These are phyloP conservation scores for Galerina marginata DNA, from an alignment of 768 basidiomycete species.

Conservation along the genomic window DNA sequence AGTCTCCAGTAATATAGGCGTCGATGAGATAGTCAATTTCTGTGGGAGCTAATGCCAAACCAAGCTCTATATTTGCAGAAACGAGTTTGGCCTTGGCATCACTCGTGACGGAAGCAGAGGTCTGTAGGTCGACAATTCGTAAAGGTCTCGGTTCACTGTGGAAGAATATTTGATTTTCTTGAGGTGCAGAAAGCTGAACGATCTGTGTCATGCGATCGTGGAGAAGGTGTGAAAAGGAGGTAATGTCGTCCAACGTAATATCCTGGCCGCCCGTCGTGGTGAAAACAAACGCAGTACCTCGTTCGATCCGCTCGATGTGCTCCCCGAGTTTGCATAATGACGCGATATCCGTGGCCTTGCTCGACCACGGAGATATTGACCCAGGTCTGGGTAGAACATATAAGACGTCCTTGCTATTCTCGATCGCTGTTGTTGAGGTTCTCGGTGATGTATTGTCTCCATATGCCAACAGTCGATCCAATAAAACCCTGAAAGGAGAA, in stretches of 20 bases:
- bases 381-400: conserved; percentile 87
- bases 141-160: conserved; percentile 72
- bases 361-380: conserved; percentile 98
- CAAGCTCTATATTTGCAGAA: conserved; percentile 81
- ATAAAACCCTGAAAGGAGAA: conserved; percentile 54
- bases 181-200: conserved; percentile 63
- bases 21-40: conserved; percentile 93
- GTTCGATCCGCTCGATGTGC: conserved; percentile 82
- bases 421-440: conserved; percentile 40
- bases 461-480: conserved; percentile 80
- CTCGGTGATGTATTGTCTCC: conserved; percentile 68
- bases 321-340: conserved; percentile 79
- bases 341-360: conserved; percentile 97
- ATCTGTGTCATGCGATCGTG: conserved; percentile 98
- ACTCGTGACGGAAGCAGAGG: conserved; percentile 28
- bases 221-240: conserved; percentile 68
- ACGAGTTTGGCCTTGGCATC: conserved; percentile 68
- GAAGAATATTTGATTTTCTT: conserved; percentile 59
- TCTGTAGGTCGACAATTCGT: conserved; percentile 67
- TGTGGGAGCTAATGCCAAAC: conserved; percentile 86
- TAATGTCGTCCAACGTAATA: conserved; percentile 53
- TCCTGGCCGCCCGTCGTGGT: conserved; percentile 43
- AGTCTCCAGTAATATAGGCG: conserved; percentile 77
- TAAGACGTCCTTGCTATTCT: conserved; percentile 47
- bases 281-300: conserved; percentile 78